Conservation (phyloP, 108 stramenopile genomes). For the Skeletonema marinoi region DNA sequence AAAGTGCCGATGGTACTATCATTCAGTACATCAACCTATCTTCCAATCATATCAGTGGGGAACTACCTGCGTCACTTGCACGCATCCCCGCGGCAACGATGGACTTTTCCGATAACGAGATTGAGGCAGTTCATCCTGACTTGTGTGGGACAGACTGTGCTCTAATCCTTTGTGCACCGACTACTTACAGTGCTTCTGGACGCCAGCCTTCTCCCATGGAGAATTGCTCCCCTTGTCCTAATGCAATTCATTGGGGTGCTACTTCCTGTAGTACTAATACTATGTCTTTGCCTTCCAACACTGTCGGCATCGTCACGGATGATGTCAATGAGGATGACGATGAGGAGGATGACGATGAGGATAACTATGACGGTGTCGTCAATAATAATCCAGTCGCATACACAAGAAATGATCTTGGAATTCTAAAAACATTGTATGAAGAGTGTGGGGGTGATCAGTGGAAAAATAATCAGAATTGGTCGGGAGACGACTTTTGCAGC, state of each 20-base stretch:
- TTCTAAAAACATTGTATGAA: constrained; percentile 51
- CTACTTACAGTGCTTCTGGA: constrained; percentile 57
- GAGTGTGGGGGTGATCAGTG: constrained; percentile 59
- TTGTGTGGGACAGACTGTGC: constrained; percentile 68
- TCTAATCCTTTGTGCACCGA: constrained; percentile 68
- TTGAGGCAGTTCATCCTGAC: background rate
- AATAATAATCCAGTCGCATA: background rate
- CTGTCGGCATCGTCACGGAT: no score
- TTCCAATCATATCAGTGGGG: background rate
- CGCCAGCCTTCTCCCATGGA: constrained; percentile 32
- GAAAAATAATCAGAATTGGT: constrained; percentile 64
- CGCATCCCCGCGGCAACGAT: background rate
- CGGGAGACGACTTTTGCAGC: constrained; percentile 55
- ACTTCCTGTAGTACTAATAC: constrained; percentile 43
- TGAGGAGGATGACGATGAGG: no score
- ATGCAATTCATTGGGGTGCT: constrained; percentile 50
- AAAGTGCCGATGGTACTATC: background rate
- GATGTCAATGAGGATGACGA: no score
- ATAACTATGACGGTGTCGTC: no score
- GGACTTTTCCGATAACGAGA: background rate
- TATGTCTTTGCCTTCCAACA: background rate
- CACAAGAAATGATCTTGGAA: constrained; percentile 1
- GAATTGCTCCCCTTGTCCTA: constrained; percentile 54
- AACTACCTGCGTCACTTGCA: background rate
- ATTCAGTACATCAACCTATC: constrained; percentile 31